Conservation (phyloP, 257 asterid species). For the Echium plantagineum region DNA sequence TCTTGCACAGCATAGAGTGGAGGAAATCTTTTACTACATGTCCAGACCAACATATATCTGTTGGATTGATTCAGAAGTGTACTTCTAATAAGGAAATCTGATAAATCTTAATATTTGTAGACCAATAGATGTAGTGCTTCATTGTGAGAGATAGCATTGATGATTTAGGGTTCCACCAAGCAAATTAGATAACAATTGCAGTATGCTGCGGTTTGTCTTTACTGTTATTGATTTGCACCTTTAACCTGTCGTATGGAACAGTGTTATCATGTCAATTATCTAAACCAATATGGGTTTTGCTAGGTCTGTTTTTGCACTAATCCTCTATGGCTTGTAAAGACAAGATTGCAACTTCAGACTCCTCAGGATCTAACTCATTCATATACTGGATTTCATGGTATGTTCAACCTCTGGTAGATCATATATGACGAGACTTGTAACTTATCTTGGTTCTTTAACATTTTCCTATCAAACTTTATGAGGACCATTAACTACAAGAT, state of each 20-base stretch:
- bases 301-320: conserved; percentile 78
- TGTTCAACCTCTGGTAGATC: conserved; percentile 18
- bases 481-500: too few relatives aligned
- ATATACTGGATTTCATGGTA: conserved; percentile 88
- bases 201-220: not conserved
- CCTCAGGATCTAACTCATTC: conserved; percentile 57
- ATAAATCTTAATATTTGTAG: too few relatives aligned
- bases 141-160: too few relatives aligned
- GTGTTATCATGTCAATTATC: not conserved
- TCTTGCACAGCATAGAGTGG: too few relatives aligned
- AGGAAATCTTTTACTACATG: not conserved
- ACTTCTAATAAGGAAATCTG: not conserved
- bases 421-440: conserved; percentile 7
- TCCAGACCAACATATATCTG: not conserved
- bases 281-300: not conserved
- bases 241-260: not conserved
- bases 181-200: not conserved
- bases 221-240: not conserved
- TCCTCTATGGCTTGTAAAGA: conserved; percentile 96
- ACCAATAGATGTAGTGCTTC: not conserved
- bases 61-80: not conserved
- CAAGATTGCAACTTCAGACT: conserved; percentile 96
- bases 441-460: not conserved
- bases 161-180: too few relatives aligned
- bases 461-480: too few relatives aligned